Evolutionary conservation across 176 grass and related monocot species (phyloP), one percentile per base, ranked within the genome.

Genomic region (Poa pratensis): DNA sequence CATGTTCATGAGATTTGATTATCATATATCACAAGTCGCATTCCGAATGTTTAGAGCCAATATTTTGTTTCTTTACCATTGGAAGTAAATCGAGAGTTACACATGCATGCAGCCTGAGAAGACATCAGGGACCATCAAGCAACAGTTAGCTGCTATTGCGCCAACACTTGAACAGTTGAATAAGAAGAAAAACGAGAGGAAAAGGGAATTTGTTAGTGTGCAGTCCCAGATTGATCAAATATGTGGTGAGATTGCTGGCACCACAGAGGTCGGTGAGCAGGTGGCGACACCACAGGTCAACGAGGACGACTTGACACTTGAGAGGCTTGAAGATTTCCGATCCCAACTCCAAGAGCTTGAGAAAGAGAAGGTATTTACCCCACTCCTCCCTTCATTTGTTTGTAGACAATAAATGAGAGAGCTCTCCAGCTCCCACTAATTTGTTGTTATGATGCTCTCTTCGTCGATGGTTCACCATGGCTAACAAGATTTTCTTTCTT

Each of bases 181-280:
- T 64, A 86, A 99, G 75, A 85, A 99, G 86, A 96, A 96, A 78
- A 91, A 96, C 17, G 92, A 99, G 77, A 90, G 94, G 42, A 82
- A 91, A 78, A 82, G 83, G 42, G 97, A 99, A 45, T 99, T 99
- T 80, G 62, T 87, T 52, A 80, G 92, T 68, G 88, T 92, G 60
- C 90, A 94, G 82, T 94, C 87, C 23, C 97, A 99, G 81, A 96
- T 99, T 54, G 88, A 92, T 66, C 92, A 92, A 90, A 96, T 99
- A 82, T 95, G 87, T 58, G 90, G 90, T 65, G 94, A 99, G 89
- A 99, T 99, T 23, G 86, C 86, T 94, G 97, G 94, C 34, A 99
- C 90, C 60, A 84, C 90, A 22, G 90, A 92, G 79, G 78, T 89
- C 5, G 90, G 88, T 42, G 88, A 92, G 87, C 86, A 96, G 73